These are phyloP conservation scores for Ceratonia siliqua DNA, from an alignment of 306 rosid species.

Conservation along the genomic window DNA sequence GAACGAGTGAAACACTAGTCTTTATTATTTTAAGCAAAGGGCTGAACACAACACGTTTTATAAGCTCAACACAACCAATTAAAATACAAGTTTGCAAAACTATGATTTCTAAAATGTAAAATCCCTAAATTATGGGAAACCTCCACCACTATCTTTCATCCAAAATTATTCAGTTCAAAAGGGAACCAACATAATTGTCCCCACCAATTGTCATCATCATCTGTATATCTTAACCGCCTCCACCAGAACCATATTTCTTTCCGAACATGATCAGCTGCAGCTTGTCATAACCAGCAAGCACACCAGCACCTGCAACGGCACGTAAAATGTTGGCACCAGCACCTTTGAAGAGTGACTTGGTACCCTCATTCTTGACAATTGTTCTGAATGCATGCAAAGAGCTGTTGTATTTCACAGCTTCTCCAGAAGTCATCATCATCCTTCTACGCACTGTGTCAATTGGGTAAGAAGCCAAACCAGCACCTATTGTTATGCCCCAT, in stretches of 20 bases:
- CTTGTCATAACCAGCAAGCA: slow-evolving; percentile 90
- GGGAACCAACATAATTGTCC: slow-evolving; percentile 32
- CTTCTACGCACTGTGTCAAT: slow-evolving; percentile 87
- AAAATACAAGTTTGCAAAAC: slow-evolving; percentile 31
- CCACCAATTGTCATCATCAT: slow-evolving; percentile 38
- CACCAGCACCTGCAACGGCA: slow-evolving; percentile 96
- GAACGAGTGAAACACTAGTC: not conserved
- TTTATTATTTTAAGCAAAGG: slow-evolving; percentile 11
- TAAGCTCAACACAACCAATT: too few relatives aligned
- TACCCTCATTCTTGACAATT: slow-evolving; percentile 72
- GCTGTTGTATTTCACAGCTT: slow-evolving; percentile 83
- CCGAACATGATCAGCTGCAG: slow-evolving; percentile 78
- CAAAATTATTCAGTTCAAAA: slow-evolving; percentile 43
- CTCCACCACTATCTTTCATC: slow-evolving; percentile 21
- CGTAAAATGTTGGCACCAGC: slow-evolving; percentile 90
- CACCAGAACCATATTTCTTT: slow-evolving; percentile 93
- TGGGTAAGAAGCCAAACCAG: slow-evolving; percentile 88
- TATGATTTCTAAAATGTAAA: slow-evolving; percentile 33
- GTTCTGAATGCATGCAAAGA: slow-evolving; percentile 75
- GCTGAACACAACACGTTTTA: not conserved
- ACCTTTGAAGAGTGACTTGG: slow-evolving; percentile 88
- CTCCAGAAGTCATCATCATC: slow-evolving; percentile 99
- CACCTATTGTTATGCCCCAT: slow-evolving; percentile 88
- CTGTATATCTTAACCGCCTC: slow-evolving; percentile 63
- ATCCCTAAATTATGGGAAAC: slow-evolving; percentile 31